These are phyloP conservation scores for Taphrina pruni DNA, from an alignment of 1,139 yeast genomes.

Conservation along the genomic window DNA sequence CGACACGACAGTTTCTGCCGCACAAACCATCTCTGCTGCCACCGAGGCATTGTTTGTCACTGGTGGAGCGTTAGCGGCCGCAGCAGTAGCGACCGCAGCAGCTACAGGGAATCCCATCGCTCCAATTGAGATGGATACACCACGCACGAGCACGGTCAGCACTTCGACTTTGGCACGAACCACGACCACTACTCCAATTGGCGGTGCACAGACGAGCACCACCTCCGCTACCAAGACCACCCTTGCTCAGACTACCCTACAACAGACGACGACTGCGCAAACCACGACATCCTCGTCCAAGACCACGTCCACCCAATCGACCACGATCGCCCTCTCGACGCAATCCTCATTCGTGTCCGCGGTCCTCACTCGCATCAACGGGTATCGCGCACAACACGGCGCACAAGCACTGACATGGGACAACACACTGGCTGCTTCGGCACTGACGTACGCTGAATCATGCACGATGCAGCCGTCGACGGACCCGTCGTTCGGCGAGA, in stretches of 20 bases:
- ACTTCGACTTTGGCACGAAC: neutral
- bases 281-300: neutral
- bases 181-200: neutral
- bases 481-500: conserved; percentile 29
- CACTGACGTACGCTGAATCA: conserved; percentile 27
- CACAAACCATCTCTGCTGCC: conserved; percentile 20
- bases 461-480: conserved; percentile 28
- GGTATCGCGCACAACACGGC: conserved; percentile 27
- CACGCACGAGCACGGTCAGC: neutral
- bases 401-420: conserved; percentile 34
- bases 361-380: conserved; percentile 20
- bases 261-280: neutral
- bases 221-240: neutral
- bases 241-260: neutral
- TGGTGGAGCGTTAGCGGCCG: neutral
- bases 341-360: conserved; percentile 29
- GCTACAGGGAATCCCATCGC: too few species aligned
- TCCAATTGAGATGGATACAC: neutral
- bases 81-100: too few species aligned
- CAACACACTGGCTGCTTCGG: conserved; percentile 13
- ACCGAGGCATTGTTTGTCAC: neutral
- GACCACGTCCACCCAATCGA: neutral
- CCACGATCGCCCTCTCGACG: conserved; percentile 7
- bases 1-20: conserved; percentile 15
- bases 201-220: too few species aligned